These are phyloP conservation scores for Paratinospora sagittata DNA, from an alignment of 164 flowering plant genomes.

Conservation along the genomic window DNA sequence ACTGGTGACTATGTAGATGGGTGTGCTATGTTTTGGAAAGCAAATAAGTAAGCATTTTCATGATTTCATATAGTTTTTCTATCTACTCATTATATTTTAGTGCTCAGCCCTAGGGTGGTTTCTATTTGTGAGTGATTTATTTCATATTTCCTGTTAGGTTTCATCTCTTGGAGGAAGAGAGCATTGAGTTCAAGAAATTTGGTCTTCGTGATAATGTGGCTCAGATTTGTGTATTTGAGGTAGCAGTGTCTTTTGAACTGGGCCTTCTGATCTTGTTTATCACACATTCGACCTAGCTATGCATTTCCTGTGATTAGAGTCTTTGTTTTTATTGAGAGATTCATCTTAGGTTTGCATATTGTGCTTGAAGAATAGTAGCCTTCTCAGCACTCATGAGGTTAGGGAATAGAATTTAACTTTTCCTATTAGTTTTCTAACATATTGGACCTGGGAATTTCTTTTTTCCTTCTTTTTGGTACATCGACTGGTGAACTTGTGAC, in stretches of 20 bases:
- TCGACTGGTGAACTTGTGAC: neutral
- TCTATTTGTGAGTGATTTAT: neutral
- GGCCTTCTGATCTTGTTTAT: neutral
- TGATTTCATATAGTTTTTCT: neutral
- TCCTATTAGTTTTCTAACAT: neutral
- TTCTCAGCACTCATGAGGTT: neutral
- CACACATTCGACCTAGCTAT: neutral
- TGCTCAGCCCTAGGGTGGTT: neutral
- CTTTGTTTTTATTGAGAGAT: neutral
- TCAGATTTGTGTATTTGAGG: slow-evolving; percentile 60
- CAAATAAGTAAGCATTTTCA: slow-evolving; percentile 31
- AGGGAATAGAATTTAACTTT: neutral
- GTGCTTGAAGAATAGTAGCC: neutral
- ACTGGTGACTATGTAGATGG: slow-evolving; percentile 57
- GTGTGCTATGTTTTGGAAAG: slow-evolving; percentile 71
- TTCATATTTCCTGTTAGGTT: slow-evolving; percentile 28
- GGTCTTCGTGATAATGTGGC: slow-evolving; percentile 64
- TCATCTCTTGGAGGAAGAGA: slow-evolving; percentile 38
- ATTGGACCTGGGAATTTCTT: neutral
- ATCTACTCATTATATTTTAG: neutral
- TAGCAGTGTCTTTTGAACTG: slow-evolving; percentile 13
- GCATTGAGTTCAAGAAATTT: slow-evolving; percentile 38
- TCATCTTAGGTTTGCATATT: neutral
- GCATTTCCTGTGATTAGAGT: neutral
- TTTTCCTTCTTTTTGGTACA: too few species aligned